Base-by-base conservation (phyloP, 179 eudicot species). In the Vitellaria paradoxa region DNA sequence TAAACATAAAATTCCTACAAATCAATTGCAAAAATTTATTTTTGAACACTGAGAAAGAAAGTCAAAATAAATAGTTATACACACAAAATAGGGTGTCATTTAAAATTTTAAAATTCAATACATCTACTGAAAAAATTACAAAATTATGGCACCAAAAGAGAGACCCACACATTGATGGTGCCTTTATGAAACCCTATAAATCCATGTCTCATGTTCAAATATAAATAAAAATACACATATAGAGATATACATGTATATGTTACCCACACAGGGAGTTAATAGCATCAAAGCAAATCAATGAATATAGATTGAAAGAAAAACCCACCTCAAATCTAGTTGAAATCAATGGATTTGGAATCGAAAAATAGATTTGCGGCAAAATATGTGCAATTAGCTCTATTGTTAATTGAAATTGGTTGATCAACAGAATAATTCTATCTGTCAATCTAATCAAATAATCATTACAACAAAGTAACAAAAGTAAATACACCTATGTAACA, bases 241-340 rank as follows among this genome's bases (percentile, higher is more conserved):
- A 75, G n/a, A 60, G 6, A 7, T 46, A 30, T 30, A 30, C 1
- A 2, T 30, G n/a, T n/a, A 30, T 30, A 30, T 0, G 37, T 30
- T 30, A 30, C 37, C 1, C 4, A 30, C 46, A 46, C 46, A n/a
- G 24, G 50, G 12, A 75, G 63, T n/a, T 62, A 26, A n/a, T 26
- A 65, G 61, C 47, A 74, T 17, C 21, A 3, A 42, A 75, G 23
- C 66, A 21, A 5, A 56, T 47, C 23, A n/a, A 50, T 9, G 49
- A 4, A 46, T 2, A 74, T 24, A 12, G 26, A 55, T 1, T 12
- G 42, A 21, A 61, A 56, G 10, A 66, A 57, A 74, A 74, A 42
- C 78, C 75, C 75, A 80, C 70, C 75, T 68, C 23, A 79, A 30
- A 78, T n/a, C 49, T 18, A 55, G 67, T 21, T 6, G 26, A 45